Conservation (phyloP, 768 basidiomycete species). For the Heimioporus sp. region DNA sequence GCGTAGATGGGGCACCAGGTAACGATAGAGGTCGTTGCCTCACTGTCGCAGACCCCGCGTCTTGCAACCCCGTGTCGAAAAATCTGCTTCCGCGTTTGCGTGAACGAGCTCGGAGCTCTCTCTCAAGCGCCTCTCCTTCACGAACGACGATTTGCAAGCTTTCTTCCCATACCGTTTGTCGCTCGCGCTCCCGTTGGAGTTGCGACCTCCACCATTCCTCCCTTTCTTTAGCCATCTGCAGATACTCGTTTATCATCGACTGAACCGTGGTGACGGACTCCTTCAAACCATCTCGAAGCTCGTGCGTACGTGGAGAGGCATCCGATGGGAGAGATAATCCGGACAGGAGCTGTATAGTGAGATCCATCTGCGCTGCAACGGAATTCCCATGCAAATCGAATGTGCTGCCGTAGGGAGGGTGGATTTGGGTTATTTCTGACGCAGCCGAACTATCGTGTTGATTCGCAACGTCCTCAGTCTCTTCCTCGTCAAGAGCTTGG, state of each 20-base stretch:
- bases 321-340: conserved; percentile 38
- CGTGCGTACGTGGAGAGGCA: conserved; percentile 24
- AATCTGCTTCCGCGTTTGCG: conserved; percentile 58
- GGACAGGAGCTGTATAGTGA: conserved; percentile 63
- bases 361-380: conserved; percentile 72
- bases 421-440: conserved; percentile 37
- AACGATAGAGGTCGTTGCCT: conserved; percentile 23
- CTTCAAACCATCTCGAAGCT: conserved; percentile 51
- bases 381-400: conserved; percentile 73
- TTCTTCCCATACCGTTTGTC: conserved; percentile 83
- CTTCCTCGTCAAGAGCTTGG: conserved; percentile 29
- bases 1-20: conserved; percentile 2
- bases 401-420: conserved; percentile 54
- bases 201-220: conserved; percentile 76
- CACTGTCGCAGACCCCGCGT: conserved; percentile 15
- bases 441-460: conserved; percentile 47
- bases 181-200: conserved; percentile 60
- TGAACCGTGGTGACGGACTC: conserved; percentile 59
- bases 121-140: conserved; percentile 83
- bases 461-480: conserved; percentile 29
- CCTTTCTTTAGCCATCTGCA: conserved; percentile 68
- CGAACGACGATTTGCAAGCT: conserved; percentile 81
- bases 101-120: conserved; percentile 64
- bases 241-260: conserved; percentile 61
- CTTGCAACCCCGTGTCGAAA: conserved; percentile 38